Evolutionary conservation across 352 stramenopile species (phyloP), one percentile per base, ranked within the genome.

Genomic region (Pseudoperonospora humuli): DNA sequence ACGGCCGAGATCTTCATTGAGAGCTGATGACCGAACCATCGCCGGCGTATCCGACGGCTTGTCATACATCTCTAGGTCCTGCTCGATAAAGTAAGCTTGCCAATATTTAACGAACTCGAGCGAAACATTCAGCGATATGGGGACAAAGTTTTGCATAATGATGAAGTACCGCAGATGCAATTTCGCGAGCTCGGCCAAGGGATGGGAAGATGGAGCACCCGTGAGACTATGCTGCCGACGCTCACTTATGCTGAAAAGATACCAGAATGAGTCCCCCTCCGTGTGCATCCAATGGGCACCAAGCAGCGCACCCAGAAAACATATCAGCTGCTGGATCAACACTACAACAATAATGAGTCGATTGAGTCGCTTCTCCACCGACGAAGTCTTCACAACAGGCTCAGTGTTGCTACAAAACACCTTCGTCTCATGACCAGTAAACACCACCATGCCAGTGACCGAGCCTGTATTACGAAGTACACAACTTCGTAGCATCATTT

Each of bases 71-170:
- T 90, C 67, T 10, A 95, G 41, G 36, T 96, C 80, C 45, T 87
- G 85, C 36, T 96, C 78, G 32, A 99, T 93, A 55, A 98, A 97
- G 34, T 95, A 87, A 32, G 92, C 84, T 64, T 98, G 91, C 65
- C 83, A 93, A 46, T 98, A 96, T 50, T 96, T 98, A 33, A 97
- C 86, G 21, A 98, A 89, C 63, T 97, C 91, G 17, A 99, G 70
- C 15, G 94, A 98, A 5, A 99, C 94, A 58, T 99, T 98, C n/a
- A 99, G 69, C 48, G 89, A 98, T 20, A 99, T 90, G 15, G 96
- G 96, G 13, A 99, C 87, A 61, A 99, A 97, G 54, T 98, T 96
- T 65, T 90, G 94, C 75, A 97, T 95, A 55, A 98, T 88, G 20
- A 98, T 96, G 37, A 98, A 91, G 58, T 98, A 98, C 15, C 76